Evolutionary conservation across 2,329 filamentous ascomycete genomes (phyloP).

Genomic region (Lasiodiplodia hormozganensis): DNA sequence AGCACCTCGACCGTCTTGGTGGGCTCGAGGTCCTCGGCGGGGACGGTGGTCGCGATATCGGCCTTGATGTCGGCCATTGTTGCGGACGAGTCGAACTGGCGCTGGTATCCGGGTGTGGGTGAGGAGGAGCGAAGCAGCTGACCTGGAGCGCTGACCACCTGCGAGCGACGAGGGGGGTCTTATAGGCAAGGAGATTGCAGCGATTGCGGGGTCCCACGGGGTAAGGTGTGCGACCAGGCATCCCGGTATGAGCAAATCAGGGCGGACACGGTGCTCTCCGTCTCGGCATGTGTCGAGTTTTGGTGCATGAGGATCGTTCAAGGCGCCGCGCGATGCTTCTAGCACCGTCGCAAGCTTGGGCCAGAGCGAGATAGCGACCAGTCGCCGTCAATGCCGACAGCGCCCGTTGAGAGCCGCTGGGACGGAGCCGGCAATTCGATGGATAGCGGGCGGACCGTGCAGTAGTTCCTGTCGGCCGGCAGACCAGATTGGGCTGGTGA

Average conservation of each 20-base stretch:
- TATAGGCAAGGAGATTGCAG: not conserved
- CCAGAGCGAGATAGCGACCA: not conserved
- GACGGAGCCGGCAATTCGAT: not conserved
- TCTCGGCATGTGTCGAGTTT: not conserved
- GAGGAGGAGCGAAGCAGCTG: slow-evolving; percentile 12
- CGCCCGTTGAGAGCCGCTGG: slow-evolving; percentile 1
- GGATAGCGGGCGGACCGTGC: not conserved
- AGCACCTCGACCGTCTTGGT: slow-evolving; percentile 39
- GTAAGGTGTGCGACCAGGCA: not conserved
- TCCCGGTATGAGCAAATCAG: not conserved
- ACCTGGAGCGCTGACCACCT: slow-evolving; percentile 9
- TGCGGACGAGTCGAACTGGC: not conserved
- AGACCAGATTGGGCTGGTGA: slow-evolving; percentile 13
- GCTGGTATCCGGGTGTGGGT: not conserved
- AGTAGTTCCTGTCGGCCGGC: slow-evolving; percentile 1
- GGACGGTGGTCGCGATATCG: slow-evolving; percentile 22
- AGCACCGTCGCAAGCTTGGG: not conserved
- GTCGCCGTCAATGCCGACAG: not conserved
- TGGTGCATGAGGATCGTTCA: not conserved
- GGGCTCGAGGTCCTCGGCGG: slow-evolving; percentile 40
- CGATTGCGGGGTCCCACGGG: slow-evolving; percentile 22
- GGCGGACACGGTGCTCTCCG: not conserved
- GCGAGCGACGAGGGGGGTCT: not conserved
- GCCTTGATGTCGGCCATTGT: slow-evolving; percentile 19
- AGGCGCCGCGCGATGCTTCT: slow-evolving; percentile 11